Conservation (phyloP, 306 rosid species). For the Prunus davidiana region DNA sequence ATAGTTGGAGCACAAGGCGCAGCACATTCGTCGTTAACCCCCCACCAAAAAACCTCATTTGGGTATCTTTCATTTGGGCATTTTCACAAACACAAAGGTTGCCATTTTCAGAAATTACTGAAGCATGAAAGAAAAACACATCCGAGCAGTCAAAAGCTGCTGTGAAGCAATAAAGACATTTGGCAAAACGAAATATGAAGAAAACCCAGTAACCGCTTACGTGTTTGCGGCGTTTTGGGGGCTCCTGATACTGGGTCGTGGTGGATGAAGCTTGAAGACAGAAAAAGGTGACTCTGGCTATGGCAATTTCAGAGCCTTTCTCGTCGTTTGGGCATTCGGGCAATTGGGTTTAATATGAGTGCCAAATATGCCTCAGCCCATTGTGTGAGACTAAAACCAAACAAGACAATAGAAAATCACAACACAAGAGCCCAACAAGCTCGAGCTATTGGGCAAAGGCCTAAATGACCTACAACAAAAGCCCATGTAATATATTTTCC, state of each 20-base stretch:
- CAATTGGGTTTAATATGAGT: not conserved
- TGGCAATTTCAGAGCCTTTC: not conserved
- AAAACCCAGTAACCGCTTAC: constrained; percentile 1
- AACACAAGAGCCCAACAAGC: not conserved
- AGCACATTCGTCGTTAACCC: not conserved
- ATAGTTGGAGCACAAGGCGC: not conserved
- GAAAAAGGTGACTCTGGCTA: not conserved
- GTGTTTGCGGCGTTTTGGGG: not conserved
- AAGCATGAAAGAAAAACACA: not conserved
- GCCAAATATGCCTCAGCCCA: not conserved
- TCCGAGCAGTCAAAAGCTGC: not conserved
- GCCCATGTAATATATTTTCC: not conserved
- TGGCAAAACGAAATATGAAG: not conserved
- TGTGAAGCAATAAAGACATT: not conserved
- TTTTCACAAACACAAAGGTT: not conserved
- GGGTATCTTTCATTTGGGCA: constrained; percentile 5
- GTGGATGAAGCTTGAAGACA: not conserved
- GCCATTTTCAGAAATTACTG: not conserved
- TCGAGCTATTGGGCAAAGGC: not conserved
- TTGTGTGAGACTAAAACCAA: not conserved
- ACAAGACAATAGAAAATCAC: too few species aligned
- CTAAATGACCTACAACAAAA: not conserved
- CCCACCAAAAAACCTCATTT: not conserved
- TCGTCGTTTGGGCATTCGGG: not conserved
- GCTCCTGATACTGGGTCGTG: not conserved